A percentile compares a stretch with the other conserved stretches of the same genome.
These are phyloP conservation scores for Ambrosiella cleistominuta DNA, from an alignment of 2,329 filamentous ascomycete genomes.

Conservation along the genomic window DNA sequence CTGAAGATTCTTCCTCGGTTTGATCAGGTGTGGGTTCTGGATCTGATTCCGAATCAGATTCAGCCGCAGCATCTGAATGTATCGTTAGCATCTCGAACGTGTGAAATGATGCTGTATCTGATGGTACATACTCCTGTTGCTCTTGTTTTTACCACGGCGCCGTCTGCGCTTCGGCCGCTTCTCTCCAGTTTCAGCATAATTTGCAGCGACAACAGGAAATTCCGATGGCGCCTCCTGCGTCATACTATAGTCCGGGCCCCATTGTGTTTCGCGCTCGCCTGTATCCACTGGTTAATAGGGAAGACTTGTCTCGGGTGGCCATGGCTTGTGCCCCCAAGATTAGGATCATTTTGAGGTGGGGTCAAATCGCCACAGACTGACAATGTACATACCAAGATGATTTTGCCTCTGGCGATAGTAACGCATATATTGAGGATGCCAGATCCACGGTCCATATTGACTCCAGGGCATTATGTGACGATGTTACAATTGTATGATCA, in stretches of 20 bases:
- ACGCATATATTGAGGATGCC: constrained; percentile 15
- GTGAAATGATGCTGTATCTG: neutral
- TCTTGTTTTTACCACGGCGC: constrained; percentile 5
- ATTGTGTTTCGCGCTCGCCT: constrained; percentile 7
- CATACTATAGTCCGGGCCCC: constrained; percentile 3
- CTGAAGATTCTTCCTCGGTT: neutral
- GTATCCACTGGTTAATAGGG: neutral
- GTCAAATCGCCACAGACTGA: neutral
- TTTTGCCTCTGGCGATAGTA: constrained; percentile 19
- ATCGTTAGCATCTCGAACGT: neutral
- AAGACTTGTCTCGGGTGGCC: neutral
- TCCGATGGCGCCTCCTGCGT: neutral
- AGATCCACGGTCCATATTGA: constrained; percentile 17
- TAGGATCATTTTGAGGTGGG: no score
- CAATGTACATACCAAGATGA: constrained; percentile 17
- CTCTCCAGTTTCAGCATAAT: neutral
- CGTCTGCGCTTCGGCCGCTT: constrained; percentile 1
- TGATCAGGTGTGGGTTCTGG: neutral
- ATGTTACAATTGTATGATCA: neutral
- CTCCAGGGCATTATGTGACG: constrained; percentile 6
- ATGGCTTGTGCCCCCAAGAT: neutral
- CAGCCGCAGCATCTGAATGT: neutral
- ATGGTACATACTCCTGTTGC: neutral
- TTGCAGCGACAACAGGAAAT: neutral
- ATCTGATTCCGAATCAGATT: constrained; percentile 1